Evolutionary conservation across 73 alveolate species (phyloP), one percentile per base, ranked within the genome.

Genomic region (Effrenium voratum): DNA sequence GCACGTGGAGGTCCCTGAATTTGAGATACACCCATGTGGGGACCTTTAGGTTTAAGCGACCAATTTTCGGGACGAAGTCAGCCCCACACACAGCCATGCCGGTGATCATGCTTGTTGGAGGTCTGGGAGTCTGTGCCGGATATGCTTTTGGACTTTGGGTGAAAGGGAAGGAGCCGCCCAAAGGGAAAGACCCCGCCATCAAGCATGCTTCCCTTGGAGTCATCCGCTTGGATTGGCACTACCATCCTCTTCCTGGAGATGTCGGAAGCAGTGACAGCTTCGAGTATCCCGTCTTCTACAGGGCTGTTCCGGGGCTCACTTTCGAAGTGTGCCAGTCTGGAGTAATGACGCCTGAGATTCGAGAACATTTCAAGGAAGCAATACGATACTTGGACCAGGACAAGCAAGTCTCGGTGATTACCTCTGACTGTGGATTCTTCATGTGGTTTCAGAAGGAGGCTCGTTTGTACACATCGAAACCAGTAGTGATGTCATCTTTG

Each of bases 191-290:
- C 59, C 94, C 94, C 83, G 59, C 22, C 81, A 30, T 86, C 94
- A 86, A 86, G 94, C 94, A 86, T 66, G 94, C 94, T 55, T 86
- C 94, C 41, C 52, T 86, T 32, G 94, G 95, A 40, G 95, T 88
- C 38, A 70, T 88, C 36, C 84, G 95, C 46, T 50, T 88, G 63
- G 95, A 88, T 45, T 88, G 95, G 95, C 52, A 43, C 44, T 88
- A 88, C 49, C 95, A 88, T n/a, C 95, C 95, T 16, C 38, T 88
- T 8, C 59, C 95, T 2, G 95, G 95, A 44, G 95, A 88, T 45
- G 95, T 88, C 40, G 95, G 95, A 45, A 88, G 95, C 95, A 60
- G 52, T n/a, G 95, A 88, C 77, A 91, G 98, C 98, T 91, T 91
- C 45, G 88, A 73, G 80, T 91, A 72, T 38, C 91, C 88, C 6